A percentile compares a stretch with the other conserved stretches of the same genome.
phyloP scores from a whole-genome alignment of 257 asterid genomes.

The Ehretia macrophylla region DNA sequence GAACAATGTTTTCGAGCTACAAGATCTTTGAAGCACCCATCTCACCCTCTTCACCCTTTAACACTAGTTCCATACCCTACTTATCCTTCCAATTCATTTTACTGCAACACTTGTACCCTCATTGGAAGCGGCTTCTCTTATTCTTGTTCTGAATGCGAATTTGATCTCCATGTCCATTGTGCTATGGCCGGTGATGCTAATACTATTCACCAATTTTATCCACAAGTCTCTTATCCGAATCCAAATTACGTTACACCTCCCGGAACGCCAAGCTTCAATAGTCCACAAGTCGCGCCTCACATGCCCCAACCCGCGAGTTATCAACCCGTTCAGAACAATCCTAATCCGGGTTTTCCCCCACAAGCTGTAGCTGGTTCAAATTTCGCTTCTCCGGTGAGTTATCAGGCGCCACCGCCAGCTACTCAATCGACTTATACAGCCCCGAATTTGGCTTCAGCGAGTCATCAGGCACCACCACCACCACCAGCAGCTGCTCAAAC shows the following conservation, averaged over 20 bases:
- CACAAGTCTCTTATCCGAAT: conserved; percentile 9
- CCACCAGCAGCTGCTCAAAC: not conserved
- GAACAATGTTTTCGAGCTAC: conserved; percentile 53
- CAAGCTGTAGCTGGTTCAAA: not conserved
- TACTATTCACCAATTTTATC: conserved; percentile 13
- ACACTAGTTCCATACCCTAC: conserved; percentile 59
- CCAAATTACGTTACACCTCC: conserved; percentile 6
- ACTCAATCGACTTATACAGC: too few species aligned
- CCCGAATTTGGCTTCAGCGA: not conserved
- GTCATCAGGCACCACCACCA: not conserved
- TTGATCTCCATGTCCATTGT: conserved; percentile 62
- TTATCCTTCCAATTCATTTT: conserved; percentile 40
- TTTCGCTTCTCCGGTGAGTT: not conserved
- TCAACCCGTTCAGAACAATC: conserved; percentile 1
- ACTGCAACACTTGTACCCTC: conserved; percentile 51
- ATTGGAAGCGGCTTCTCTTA: conserved; percentile 51
- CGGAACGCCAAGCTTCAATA: conserved; percentile 4
- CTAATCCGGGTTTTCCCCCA: not conserved
- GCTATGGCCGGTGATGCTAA: conserved; percentile 28
- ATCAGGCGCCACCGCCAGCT: not conserved
- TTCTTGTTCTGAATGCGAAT: conserved; percentile 59
- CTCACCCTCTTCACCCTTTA: conserved; percentile 54
- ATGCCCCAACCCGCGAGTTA: not conserved
- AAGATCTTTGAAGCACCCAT: conserved; percentile 42
- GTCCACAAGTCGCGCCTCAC: not conserved